These are phyloP conservation scores for Fennellomyces sp. DNA, from an alignment of 371 early-diverging fungal species.

Conservation along the genomic window DNA sequence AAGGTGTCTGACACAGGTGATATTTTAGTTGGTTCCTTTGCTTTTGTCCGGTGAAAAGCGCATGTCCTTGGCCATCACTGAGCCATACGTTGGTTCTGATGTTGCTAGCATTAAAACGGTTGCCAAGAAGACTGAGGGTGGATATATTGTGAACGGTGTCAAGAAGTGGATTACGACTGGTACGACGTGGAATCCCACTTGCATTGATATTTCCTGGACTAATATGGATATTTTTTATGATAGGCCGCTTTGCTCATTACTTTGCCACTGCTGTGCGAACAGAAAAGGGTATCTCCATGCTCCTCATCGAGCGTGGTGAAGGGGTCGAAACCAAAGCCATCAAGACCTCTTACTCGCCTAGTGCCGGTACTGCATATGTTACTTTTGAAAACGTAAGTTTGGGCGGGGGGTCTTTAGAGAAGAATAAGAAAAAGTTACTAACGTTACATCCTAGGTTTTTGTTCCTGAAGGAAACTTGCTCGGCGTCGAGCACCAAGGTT, in stretches of 20 bases:
- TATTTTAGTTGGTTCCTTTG: conserved; percentile 63
- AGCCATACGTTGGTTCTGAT: conserved; percentile 79
- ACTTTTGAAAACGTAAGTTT: conserved; percentile 55
- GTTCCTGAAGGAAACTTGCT: conserved; percentile 74
- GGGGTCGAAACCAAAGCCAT: conserved; percentile 62
- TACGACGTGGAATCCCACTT: no score
- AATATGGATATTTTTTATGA: background rate
- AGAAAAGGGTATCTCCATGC: conserved; percentile 65
- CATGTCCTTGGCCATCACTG: conserved; percentile 73
- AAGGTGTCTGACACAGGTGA: no score
- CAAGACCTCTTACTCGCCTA: conserved; percentile 62
- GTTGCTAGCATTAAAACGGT: conserved; percentile 76
- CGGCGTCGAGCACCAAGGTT: conserved; percentile 72
- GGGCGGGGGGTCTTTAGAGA: no score
- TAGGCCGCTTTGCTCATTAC: conserved; percentile 49
- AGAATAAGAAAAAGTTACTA: conserved; percentile 53
- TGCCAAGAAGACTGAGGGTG: conserved; percentile 74
- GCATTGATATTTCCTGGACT: no score
- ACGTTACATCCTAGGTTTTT: conserved; percentile 35
- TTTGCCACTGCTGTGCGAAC: conserved; percentile 69
- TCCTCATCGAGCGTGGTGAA: conserved; percentile 62
- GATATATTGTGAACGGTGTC: conserved; percentile 75
- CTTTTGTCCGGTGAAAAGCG: conserved; percentile 72
- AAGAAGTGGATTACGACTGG: conserved; percentile 80
- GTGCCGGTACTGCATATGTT: conserved; percentile 60